Percentiles rank a stretch among this genome's conserved stretches.
These are phyloP conservation scores for Tephrocybe rancida DNA, from an alignment of 768 basidiomycete species.

Conservation along the genomic window DNA sequence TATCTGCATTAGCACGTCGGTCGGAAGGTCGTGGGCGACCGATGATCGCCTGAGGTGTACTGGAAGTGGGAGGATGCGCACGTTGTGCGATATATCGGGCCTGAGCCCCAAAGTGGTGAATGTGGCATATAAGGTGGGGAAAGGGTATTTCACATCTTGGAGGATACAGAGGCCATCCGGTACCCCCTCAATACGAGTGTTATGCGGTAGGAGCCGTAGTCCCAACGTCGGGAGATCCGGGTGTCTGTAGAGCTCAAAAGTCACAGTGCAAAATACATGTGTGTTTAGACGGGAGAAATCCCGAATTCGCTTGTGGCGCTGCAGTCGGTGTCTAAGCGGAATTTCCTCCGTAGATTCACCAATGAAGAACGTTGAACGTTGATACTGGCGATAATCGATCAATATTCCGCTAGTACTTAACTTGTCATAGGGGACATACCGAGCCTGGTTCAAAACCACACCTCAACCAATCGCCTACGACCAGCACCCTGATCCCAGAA, in stretches of 20 bases:
- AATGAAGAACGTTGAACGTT: constrained; percentile 1
- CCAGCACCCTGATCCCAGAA: neutral
- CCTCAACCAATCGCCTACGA: neutral
- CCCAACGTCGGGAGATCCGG: too few species aligned
- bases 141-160: constrained; percentile 1
- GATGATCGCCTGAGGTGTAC: neutral
- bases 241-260: constrained; percentile 1
- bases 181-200: neutral
- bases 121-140: neutral
- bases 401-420: too few species aligned
- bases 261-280: neutral
- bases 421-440: too few species aligned
- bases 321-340: neutral
- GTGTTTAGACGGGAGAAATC: neutral
- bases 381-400: neutral
- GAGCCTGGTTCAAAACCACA: neutral
- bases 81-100: neutral
- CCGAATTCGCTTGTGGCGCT: neutral
- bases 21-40: neutral
- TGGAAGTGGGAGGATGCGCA: constrained; percentile 2
- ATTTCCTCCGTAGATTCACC: neutral
- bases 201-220: too few species aligned
- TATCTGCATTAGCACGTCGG: neutral
- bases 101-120: neutral
- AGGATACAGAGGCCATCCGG: constrained; percentile 2